A percentile compares a stretch with the other conserved stretches of the same genome.
Evolutionary conservation across 768 basidiomycete species (phyloP).

Genomic region (Kwoniella dendrophila): DNA sequence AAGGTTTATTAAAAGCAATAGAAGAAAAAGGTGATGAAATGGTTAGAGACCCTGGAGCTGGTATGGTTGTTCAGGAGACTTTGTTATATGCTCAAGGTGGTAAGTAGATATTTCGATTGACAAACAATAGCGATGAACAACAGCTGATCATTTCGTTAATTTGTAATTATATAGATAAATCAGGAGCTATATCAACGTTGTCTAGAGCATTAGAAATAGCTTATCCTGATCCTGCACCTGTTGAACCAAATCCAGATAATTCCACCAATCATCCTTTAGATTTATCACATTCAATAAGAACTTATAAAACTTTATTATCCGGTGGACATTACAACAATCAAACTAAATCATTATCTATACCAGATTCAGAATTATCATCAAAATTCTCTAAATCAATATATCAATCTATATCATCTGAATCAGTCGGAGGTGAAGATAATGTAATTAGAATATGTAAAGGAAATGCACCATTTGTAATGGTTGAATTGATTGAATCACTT

Average conservation of each 20-base stretch:
- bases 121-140: too few relatives aligned
- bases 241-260: conserved; percentile 25
- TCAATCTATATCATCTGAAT: conserved; percentile 36
- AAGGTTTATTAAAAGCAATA: conserved; percentile 72
- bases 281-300: conserved; percentile 74
- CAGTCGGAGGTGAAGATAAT: conserved; percentile 50
- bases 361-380: conserved; percentile 35
- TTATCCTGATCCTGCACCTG: conserved; percentile 63
- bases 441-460: conserved; percentile 43
- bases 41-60: conserved; percentile 75
- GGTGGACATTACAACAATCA: conserved; percentile 82
- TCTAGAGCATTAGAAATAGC: conserved; percentile 62
- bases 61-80: conserved; percentile 74
- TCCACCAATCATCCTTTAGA: conserved; percentile 69
- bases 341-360: conserved; percentile 61
- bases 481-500: conserved; percentile 49
- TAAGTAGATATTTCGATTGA: conserved; percentile 57
- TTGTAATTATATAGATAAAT: conserved; percentile 69
- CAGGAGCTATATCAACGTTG: conserved; percentile 65
- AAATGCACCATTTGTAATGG: conserved; percentile 48
- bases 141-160: too few relatives aligned
- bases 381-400: conserved; percentile 44
- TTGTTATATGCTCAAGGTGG: conserved; percentile 85
- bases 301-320: conserved; percentile 87
- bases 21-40: conserved; percentile 65